phyloP scores from a whole-genome alignment of 1,284 basidiomycete genomes.

The Sphagnurus paluster region DNA sequence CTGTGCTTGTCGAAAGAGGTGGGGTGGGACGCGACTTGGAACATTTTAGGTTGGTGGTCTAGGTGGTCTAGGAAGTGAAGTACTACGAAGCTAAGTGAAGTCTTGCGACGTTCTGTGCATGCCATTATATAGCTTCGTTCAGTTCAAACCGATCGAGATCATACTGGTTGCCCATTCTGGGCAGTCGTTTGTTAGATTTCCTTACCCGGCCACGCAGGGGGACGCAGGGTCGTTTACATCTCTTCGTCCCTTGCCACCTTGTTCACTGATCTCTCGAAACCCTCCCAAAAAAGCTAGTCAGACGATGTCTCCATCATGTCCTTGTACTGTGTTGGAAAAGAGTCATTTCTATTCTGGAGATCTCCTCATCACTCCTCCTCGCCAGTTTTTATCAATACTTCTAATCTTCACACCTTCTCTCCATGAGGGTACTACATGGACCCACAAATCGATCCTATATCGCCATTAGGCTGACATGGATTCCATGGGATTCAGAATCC shows the following conservation, averaged over 20 bases:
- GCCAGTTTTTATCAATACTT: background rate
- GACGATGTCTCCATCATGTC: constrained; percentile 16
- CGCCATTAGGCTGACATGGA: background rate
- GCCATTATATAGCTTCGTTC: constrained; percentile 26
- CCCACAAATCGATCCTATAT: constrained; percentile 14
- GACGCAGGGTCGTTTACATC: constrained; percentile 3
- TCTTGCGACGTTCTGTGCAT: constrained; percentile 14
- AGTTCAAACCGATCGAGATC: constrained; percentile 31
- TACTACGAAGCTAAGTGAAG: background rate
- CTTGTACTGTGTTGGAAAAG: constrained; percentile 13
- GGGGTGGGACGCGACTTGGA: constrained; percentile 50
- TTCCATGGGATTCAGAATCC: constrained; percentile 1
- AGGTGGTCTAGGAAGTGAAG: constrained; percentile 9
- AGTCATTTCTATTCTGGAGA: constrained; percentile 10
- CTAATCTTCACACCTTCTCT: background rate
- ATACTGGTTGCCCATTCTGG: constrained; percentile 18
- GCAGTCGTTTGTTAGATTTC: constrained; percentile 23
- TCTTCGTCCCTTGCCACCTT: constrained; percentile 13
- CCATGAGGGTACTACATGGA: constrained; percentile 13
- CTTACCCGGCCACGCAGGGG: too few species aligned
- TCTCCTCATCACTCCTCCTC: background rate
- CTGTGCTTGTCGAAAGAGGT: constrained; percentile 36
- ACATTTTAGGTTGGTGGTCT: constrained; percentile 33
- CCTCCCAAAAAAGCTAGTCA: constrained; percentile 5
- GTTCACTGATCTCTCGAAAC: constrained; percentile 9